Evolutionary conservation across 106 monocot species (phyloP), one percentile per base, ranked within the genome.

Genomic region (Platanthera zijinensis): DNA sequence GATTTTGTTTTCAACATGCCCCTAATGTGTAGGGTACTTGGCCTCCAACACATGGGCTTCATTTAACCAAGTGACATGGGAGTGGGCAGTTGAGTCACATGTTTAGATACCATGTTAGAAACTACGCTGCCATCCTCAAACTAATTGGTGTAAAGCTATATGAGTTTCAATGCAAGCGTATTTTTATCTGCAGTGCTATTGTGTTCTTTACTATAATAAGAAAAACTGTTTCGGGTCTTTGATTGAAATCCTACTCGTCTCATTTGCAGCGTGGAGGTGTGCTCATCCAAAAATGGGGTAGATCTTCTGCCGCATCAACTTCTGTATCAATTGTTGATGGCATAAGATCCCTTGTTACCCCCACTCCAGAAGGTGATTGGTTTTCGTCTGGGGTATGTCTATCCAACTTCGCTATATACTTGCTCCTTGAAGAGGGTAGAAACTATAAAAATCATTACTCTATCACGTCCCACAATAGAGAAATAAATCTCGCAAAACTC

Each of bases 271-370:
- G 96, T 59, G 96, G 96, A 64, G 93, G 96, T 48, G 96, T 86
- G 15, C 87, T 97, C 30, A 97, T 97, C 6, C 59, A 97, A 77
- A 97, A 97, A 83, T 97, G 96, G 96, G 96, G 96, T 10, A 85
- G 96, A 80, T 97, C 96, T 56, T 97, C 96, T 52, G 96, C 96
- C 78, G 96, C 96, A 78, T 97, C 96, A 45, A 97, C 96, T 52
- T 87, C 96, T 70, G 96, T 97, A 51, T 97, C 96, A 4, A 80
- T 97, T 74, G 96, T 89, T 21, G 96, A 97, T 85, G 93, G 86
- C 45, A 93, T 97, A 47, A 91, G 83, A 57, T 97, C 96, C 59
- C 96, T 97, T 70, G 52, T 91, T 21, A 89, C 83, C 66, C 96
- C 96, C 52, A 97, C 96, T 69, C 93, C 93, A 8, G 86, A 87